These are phyloP conservation scores for Lactarius indigo DNA, from an alignment of 768 basidiomycete genomes.

Conservation along the genomic window DNA sequence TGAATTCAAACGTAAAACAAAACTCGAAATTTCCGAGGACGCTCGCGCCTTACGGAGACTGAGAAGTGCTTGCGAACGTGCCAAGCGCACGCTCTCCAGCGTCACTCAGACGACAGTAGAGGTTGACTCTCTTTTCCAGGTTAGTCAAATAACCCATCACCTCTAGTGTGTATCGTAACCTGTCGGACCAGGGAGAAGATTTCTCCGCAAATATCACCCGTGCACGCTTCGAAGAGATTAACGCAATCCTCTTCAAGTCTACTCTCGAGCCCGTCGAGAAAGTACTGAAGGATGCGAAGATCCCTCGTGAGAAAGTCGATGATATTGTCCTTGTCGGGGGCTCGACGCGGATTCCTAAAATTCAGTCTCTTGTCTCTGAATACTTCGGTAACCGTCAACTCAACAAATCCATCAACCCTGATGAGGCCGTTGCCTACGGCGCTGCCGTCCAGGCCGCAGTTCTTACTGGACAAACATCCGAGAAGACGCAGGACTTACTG, in stretches of 20 bases:
- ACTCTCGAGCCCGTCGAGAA: slow-evolving; percentile 98
- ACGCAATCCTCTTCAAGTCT: slow-evolving; percentile 91
- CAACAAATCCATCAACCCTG: slow-evolving; percentile 99
- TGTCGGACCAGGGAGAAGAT: slow-evolving; percentile 74
- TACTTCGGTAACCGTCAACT: slow-evolving; percentile 97
- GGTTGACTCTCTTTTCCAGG: slow-evolving; percentile 97
- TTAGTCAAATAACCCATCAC: slow-evolving; percentile 31
- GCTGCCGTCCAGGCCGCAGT: slow-evolving; percentile 99
- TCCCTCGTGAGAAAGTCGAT: slow-evolving; percentile 94
- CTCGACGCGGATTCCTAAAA: slow-evolving; percentile 99
- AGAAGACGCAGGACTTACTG: slow-evolving; percentile 97
- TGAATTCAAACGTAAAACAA: slow-evolving; percentile 98
- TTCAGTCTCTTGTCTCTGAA: slow-evolving; percentile 96
- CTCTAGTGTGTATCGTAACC: slow-evolving; percentile 17
- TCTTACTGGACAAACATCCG: slow-evolving; percentile 96
- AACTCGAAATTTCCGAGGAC: slow-evolving; percentile 96
- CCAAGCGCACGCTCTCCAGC: slow-evolving; percentile 97
- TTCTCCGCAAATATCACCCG: slow-evolving; percentile 99
- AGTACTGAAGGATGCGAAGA: slow-evolving; percentile 98
- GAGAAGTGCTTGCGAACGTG: slow-evolving; percentile 97
- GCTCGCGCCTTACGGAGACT: slow-evolving; percentile 95
- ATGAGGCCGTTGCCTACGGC: slow-evolving; percentile 99
- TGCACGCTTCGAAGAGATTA: slow-evolving; percentile 99
- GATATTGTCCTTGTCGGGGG: slow-evolving; percentile 99
- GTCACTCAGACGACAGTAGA: slow-evolving; percentile 99